phyloP scores from a whole-genome alignment of 2,329 filamentous ascomycete species.

The Fusarium sp. region DNA sequence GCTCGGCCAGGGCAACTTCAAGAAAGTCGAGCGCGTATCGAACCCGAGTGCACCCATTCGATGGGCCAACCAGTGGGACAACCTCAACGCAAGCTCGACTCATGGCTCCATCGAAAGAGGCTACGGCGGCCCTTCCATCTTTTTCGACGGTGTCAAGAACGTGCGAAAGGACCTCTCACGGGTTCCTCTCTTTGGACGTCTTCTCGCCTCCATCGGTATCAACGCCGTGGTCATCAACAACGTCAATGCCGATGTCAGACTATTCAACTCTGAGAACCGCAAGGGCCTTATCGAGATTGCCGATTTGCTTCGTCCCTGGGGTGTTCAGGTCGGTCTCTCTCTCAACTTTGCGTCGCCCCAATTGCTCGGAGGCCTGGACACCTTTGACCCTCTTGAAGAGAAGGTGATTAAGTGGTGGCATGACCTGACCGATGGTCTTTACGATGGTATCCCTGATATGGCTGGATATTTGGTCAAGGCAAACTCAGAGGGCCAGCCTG shows the following conservation, averaged over 20 bases:
- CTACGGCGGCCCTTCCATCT: constrained; percentile 74
- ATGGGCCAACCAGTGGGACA: constrained; percentile 81
- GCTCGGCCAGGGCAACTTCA: constrained; percentile 65
- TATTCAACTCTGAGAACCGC: constrained; percentile 65
- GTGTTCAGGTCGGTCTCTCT: constrained; percentile 71
- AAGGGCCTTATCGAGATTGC: constrained; percentile 70
- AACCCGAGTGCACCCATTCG: constrained; percentile 70
- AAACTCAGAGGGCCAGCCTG: constrained; percentile 76
- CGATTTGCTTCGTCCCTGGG: constrained; percentile 72
- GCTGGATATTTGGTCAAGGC: constrained; percentile 77
- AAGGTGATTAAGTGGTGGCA: constrained; percentile 71
- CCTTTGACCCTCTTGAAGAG: constrained; percentile 72
- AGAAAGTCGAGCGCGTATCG: constrained; percentile 56
- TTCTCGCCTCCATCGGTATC: constrained; percentile 72
- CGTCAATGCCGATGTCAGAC: constrained; percentile 71
- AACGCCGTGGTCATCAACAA: constrained; percentile 77
- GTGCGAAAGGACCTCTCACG: constrained; percentile 68
- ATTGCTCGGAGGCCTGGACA: constrained; percentile 62
- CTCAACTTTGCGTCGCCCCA: constrained; percentile 75
- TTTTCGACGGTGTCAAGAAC: constrained; percentile 63
- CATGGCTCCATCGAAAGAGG: constrained; percentile 71
- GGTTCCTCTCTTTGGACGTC: constrained; percentile 69
- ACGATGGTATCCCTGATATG: constrained; percentile 70
- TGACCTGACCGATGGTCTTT: constrained; percentile 67
- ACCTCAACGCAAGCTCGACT: constrained; percentile 60